phyloP scores from a whole-genome alignment of 352 stramenopile genomes.

The Ophiocytium majus region DNA sequence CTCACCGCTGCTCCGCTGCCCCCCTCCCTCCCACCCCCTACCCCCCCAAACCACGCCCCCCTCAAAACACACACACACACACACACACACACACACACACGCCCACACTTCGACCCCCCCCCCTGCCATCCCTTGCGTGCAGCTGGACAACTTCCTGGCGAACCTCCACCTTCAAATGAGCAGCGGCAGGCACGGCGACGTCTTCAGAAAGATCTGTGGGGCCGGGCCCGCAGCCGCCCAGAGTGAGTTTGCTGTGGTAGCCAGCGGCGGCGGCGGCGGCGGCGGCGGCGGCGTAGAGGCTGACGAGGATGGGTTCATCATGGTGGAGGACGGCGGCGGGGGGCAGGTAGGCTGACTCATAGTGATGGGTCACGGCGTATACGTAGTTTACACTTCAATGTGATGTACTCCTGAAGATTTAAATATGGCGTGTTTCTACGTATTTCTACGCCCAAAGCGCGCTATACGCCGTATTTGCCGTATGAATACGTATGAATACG shows the following conservation, averaged over 20 bases:
- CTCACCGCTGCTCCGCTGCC: too few species aligned
- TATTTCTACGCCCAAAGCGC: too few species aligned
- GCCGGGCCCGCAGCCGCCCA: not conserved
- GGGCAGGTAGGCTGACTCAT: not conserved
- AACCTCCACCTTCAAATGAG: slow-evolving; percentile 28
- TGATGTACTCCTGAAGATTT: too few species aligned
- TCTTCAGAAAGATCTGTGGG: slow-evolving; percentile 24
- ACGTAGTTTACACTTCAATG: too few species aligned
- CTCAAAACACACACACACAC: too few species aligned
- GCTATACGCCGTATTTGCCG: too few species aligned
- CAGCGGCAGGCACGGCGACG: slow-evolving; percentile 28
- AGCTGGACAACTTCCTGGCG: slow-evolving; percentile 38
- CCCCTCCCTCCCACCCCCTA: too few species aligned
- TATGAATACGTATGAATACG: too few species aligned
- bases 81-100: not conserved
- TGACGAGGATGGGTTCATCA: not conserved
- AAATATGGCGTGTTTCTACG: too few species aligned
- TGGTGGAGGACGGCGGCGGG: not conserved
- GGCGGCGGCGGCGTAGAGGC: not conserved
- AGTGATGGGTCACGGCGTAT: too few species aligned
- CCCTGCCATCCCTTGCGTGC: not conserved
- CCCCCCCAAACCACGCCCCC: too few species aligned
- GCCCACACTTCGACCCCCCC: not conserved
- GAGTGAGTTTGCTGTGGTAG: not conserved
- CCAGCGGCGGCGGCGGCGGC: not conserved